phyloP scores from a whole-genome alignment of 495 filamentous ascomycete genomes.

The Aspergillus sclerotioniger region DNA sequence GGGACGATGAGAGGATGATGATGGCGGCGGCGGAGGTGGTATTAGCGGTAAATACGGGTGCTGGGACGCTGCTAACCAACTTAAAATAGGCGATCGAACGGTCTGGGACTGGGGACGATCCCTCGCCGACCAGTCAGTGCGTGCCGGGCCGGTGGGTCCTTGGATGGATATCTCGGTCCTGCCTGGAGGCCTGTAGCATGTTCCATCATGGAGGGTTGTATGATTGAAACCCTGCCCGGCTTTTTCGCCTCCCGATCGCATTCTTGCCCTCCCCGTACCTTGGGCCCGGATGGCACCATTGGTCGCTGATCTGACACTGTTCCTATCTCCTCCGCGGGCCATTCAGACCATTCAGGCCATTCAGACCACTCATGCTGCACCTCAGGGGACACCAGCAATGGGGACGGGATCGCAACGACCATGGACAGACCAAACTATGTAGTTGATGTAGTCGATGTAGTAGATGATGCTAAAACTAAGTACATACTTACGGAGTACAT shows the following conservation, averaged over 20 bases:
- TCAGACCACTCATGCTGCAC: too few species aligned
- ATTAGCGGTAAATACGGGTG: slow-evolving; percentile 12
- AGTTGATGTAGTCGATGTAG: too few species aligned
- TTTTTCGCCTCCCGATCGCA: slow-evolving; percentile 21
- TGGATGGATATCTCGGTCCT: slow-evolving; percentile 9
- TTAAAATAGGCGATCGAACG: slow-evolving; percentile 33
- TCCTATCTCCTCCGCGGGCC: not conserved
- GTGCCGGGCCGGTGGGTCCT: slow-evolving; percentile 14
- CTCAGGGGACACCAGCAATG: not conserved
- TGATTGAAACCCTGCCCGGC: slow-evolving; percentile 8
- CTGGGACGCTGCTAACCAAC: slow-evolving; percentile 16
- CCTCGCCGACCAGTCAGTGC: slow-evolving; percentile 19
- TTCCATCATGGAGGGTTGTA: slow-evolving; percentile 10
- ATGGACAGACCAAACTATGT: too few species aligned
- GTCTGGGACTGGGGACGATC: slow-evolving; percentile 29
- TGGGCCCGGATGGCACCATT: slow-evolving; percentile 7
- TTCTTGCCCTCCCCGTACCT: slow-evolving; percentile 6
- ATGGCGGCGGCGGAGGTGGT: slow-evolving; percentile 2
- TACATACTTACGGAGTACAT: not conserved
- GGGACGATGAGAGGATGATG: slow-evolving; percentile 10
- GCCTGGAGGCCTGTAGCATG: not conserved
- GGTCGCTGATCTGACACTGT: not conserved
- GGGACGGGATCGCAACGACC: too few species aligned
- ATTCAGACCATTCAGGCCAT: not conserved
- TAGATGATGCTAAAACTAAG: not conserved